Evolutionary conservation across 352 stramenopile species (phyloP), one percentile per base, ranked within the genome.

Genomic region (Sclerospora graminicola): DNA sequence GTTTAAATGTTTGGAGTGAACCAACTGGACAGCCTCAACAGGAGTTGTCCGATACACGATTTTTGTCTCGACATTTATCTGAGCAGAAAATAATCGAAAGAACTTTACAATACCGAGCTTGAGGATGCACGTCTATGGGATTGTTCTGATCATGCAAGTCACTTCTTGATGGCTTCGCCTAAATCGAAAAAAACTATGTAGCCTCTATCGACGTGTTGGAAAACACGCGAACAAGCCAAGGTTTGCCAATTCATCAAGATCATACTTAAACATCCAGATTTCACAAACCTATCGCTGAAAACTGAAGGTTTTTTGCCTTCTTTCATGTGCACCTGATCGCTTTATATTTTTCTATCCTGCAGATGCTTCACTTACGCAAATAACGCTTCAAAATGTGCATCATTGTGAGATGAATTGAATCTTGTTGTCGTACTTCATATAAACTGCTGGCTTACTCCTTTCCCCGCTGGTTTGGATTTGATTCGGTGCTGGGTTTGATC

Each of bases 261-360:
- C 89, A 36, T 98, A 90, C 49, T 99, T 93, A 48, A 98, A 88
- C 16, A 89, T 95, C 43, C 96, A 82, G 11, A 98, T 63, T 50
- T 98, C 92, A 54, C 98, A 96, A 95, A 97, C 41, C 57, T 84
- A 28, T 82, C 65, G 2, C 49, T 60, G 15, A 84, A 35, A 34
- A 83, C 66, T 1, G 50, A 67, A 51, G 1, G 50, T 32, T 5
- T 57, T 38, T 15, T 56, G 69, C 19, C 60, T 50, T 34, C 28
- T 41, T 41, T 53, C 13, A 27, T 18, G 48, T 15, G 74, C 42
- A 13, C 44, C 49, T 26, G 46, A 35, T 11, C 68, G 72, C 38
- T 77, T 64, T 31, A 89, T 41, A 35, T 73, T 76, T 15, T 78
- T 19, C 87, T 63, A 8, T 69, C 57, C 51, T 89, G 63, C 28